These are phyloP conservation scores for Pseudonectria buxi DNA, from an alignment of 2,329 filamentous ascomycete genomes.

Conservation along the genomic window DNA sequence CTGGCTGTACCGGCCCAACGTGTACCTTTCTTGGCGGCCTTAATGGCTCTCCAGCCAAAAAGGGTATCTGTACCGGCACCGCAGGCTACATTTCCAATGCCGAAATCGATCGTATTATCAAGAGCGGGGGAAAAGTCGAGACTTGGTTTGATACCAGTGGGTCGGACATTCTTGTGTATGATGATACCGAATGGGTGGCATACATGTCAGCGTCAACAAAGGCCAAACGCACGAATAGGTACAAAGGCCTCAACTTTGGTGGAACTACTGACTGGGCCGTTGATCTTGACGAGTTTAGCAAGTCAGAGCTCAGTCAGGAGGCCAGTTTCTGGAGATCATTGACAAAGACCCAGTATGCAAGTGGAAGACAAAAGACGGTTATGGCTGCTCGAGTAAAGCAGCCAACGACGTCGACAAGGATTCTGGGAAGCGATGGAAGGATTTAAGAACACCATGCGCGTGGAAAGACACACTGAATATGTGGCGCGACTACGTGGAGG, in stretches of 20 bases:
- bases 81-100: slow-evolving; percentile 20
- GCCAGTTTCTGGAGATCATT: too few relatives aligned
- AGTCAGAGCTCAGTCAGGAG: too few relatives aligned
- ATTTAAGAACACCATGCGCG: too few relatives aligned
- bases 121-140: slow-evolving; percentile 4
- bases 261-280: slow-evolving; percentile 18
- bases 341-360: too few relatives aligned
- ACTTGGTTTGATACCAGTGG: slow-evolving; percentile 8
- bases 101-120: slow-evolving; percentile 17
- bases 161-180: slow-evolving; percentile 14
- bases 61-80: slow-evolving; percentile 19
- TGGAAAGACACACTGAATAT: too few relatives aligned
- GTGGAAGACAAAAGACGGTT: too few relatives aligned
- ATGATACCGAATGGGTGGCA: slow-evolving; percentile 10
- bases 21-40: slow-evolving; percentile 13
- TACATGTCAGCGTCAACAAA: slow-evolving; percentile 15
- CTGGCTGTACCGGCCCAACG: slow-evolving; percentile 10
- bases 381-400: too few relatives aligned
- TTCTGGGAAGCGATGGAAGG: too few relatives aligned
- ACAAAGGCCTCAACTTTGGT: slow-evolving; percentile 11
- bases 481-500: too few relatives aligned
- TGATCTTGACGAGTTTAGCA: slow-evolving; percentile 18
- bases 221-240: slow-evolving; percentile 2
- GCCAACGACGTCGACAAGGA: too few relatives aligned
- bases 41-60: slow-evolving; percentile 9